These are phyloP conservation scores for Blepharisma stoltei DNA, from an alignment of 73 alveolate species.

Conservation along the genomic window DNA sequence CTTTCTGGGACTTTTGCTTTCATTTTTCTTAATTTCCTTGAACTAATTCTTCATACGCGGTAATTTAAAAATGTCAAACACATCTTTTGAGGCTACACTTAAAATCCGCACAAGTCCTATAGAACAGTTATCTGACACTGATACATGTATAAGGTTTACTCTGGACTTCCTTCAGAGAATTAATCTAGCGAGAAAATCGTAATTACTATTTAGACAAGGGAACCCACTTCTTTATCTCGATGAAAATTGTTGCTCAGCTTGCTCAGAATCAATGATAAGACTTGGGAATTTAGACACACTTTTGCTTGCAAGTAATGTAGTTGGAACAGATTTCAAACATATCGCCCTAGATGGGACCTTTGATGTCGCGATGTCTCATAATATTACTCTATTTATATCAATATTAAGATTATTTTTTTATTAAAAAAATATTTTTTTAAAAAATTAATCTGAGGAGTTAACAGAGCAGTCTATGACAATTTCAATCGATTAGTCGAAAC, in stretches of 20 bases:
- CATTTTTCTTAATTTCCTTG: too few relatives aligned
- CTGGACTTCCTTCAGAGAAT: not conserved
- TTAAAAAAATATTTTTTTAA: too few relatives aligned
- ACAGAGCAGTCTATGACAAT: not conserved
- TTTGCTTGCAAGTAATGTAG: not conserved
- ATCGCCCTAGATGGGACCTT: not conserved
- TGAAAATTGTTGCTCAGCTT: slow-evolving; percentile 11
- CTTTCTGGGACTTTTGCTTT: too few relatives aligned
- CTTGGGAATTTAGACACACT: not conserved
- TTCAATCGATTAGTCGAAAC: not conserved
- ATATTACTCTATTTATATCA: too few relatives aligned
- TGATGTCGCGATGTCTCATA: not conserved
- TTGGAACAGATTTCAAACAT: not conserved
- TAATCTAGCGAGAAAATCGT: not conserved
- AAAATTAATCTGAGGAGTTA: too few relatives aligned
- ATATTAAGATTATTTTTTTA: too few relatives aligned
- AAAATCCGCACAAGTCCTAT: not conserved
- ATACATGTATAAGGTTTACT: not conserved
- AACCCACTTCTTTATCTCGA: not conserved
- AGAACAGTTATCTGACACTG: not conserved
- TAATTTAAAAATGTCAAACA: slow-evolving; percentile 18
- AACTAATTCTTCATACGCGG: too few relatives aligned
- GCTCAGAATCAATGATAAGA: not conserved
- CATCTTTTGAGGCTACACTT: not conserved
- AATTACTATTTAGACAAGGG: not conserved